Percentiles rank a stretch among this genome's conserved stretches.
Evolutionary conservation across 192 early-diverging fungal species (phyloP).

Genomic region (Jimgerdemannia flammicorona): DNA sequence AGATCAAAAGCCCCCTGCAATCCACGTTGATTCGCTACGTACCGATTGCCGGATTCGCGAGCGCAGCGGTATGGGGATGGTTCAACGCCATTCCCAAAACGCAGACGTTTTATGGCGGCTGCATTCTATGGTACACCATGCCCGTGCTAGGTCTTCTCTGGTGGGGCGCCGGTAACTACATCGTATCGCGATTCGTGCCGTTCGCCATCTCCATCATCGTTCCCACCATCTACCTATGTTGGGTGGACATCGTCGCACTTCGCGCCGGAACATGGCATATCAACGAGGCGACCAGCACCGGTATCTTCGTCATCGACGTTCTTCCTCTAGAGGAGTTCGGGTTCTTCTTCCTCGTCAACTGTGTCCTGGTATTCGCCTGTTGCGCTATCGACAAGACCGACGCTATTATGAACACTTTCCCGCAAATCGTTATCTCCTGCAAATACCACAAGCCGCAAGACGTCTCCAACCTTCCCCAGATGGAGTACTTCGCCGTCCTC

Average conservation of each 20-base stretch:
- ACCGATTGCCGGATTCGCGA: slow-evolving; percentile 16
- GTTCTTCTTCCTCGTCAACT: slow-evolving; percentile 45
- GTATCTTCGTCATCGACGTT: slow-evolving; percentile 29
- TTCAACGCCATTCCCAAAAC: slow-evolving; percentile 29
- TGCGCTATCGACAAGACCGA: slow-evolving; percentile 26
- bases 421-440: not conserved
- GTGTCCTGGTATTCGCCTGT: slow-evolving; percentile 31
- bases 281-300: slow-evolving; percentile 28
- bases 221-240: slow-evolving; percentile 44
- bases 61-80: slow-evolving; percentile 18
- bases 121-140: slow-evolving; percentile 40
- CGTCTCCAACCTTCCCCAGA: not conserved
- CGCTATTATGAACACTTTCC: slow-evolving; percentile 20
- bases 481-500: slow-evolving; percentile 3
- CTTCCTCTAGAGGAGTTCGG: slow-evolving; percentile 50
- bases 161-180: slow-evolving; percentile 42
- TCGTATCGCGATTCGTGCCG: slow-evolving; percentile 23
- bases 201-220: slow-evolving; percentile 17
- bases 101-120: slow-evolving; percentile 38
- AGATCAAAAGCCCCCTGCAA: slow-evolving; percentile 4
- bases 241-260: slow-evolving; percentile 43
- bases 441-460: not conserved
- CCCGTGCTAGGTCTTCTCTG: slow-evolving; percentile 48
- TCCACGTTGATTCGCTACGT: slow-evolving; percentile 14
- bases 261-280: slow-evolving; percentile 43